Conservation (phyloP, 495 filamentous ascomycete species). For the Penicillium taxi region DNA sequence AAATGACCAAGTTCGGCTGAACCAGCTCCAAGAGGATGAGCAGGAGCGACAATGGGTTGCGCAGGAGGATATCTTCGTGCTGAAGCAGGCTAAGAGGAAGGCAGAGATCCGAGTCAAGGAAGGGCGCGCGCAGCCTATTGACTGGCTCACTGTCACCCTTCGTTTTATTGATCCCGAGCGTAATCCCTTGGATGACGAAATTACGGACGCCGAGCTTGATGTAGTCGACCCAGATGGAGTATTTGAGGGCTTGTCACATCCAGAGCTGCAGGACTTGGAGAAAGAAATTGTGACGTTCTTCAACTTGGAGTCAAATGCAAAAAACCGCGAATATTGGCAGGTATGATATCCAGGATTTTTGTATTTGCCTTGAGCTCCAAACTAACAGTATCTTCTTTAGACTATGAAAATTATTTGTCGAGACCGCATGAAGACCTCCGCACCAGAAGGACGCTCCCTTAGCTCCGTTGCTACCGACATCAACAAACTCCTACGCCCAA, state of each 20-base stretch:
- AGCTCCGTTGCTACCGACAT: slow-evolving; percentile 81
- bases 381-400: slow-evolving; percentile 30
- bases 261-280: slow-evolving; percentile 68
- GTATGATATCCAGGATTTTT: slow-evolving; percentile 26
- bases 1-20: slow-evolving; percentile 47
- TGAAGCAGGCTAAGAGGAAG: slow-evolving; percentile 97
- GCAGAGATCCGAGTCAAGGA: slow-evolving; percentile 94
- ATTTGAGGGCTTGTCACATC: slow-evolving; percentile 64
- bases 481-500: slow-evolving; percentile 75
- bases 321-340: slow-evolving; percentile 83
- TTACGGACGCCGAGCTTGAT: slow-evolving; percentile 65
- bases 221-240: slow-evolving; percentile 77
- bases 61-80: slow-evolving; percentile 90
- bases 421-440: slow-evolving; percentile 62
- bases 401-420: slow-evolving; percentile 79
- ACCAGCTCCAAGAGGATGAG: slow-evolving; percentile 62
- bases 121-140: slow-evolving; percentile 84
- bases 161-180: slow-evolving; percentile 80
- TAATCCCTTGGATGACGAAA: slow-evolving; percentile 72
- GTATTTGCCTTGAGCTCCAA: background rate
- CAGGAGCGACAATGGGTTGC: slow-evolving; percentile 80
- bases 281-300: slow-evolving; percentile 83
- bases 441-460: slow-evolving; percentile 63
- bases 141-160: slow-evolving; percentile 89
- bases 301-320: slow-evolving; percentile 64